Evolutionary conservation across 2,329 filamentous ascomycete genomes (phyloP).

Genomic region (Venturia effusa): DNA sequence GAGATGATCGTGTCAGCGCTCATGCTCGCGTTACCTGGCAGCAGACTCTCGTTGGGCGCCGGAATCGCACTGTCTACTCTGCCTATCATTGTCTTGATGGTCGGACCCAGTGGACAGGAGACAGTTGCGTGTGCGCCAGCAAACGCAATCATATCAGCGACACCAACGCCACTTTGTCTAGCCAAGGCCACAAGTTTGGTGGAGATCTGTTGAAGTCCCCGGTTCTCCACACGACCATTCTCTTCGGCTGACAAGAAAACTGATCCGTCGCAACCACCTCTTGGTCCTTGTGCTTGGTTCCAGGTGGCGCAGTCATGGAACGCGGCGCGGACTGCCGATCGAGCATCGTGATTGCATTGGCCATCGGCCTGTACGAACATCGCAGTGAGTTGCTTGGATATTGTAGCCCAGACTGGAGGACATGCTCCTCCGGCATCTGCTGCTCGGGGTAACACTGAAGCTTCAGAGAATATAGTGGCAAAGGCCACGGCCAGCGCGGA

Average conservation of each 20-base stretch:
- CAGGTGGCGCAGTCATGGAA: conserved; percentile 22
- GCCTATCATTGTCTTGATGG: conserved; percentile 33
- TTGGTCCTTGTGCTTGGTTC: conserved; percentile 9
- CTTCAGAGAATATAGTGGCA: neutral
- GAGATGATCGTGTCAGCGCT: conserved; percentile 32
- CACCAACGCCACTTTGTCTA: conserved; percentile 32
- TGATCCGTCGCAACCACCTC: conserved; percentile 32
- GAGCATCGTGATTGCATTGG: conserved; percentile 22
- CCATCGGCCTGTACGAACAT: conserved; percentile 17
- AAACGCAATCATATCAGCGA: conserved; percentile 45
- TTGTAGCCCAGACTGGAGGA: conserved; percentile 20
- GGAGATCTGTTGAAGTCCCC: conserved; percentile 34
- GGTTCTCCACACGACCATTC: conserved; percentile 28
- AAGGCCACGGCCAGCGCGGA: conserved; percentile 3
- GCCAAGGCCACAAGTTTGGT: conserved; percentile 28
- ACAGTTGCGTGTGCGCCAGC: conserved; percentile 37
- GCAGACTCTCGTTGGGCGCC: conserved; percentile 8
- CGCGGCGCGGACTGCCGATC: conserved; percentile 23
- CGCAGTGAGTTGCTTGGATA: conserved; percentile 20
- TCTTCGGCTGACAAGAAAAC: conserved; percentile 27
- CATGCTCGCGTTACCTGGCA: conserved; percentile 26
- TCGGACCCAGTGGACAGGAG: conserved; percentile 40
- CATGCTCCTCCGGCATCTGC: conserved; percentile 15
- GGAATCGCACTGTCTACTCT: conserved; percentile 3
- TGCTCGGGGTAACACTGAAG: neutral